A percentile compares a stretch with the other conserved stretches of the same genome.
Evolutionary conservation across 2,329 filamentous ascomycete species (phyloP).

Genomic region (Aulographum hederae): DNA sequence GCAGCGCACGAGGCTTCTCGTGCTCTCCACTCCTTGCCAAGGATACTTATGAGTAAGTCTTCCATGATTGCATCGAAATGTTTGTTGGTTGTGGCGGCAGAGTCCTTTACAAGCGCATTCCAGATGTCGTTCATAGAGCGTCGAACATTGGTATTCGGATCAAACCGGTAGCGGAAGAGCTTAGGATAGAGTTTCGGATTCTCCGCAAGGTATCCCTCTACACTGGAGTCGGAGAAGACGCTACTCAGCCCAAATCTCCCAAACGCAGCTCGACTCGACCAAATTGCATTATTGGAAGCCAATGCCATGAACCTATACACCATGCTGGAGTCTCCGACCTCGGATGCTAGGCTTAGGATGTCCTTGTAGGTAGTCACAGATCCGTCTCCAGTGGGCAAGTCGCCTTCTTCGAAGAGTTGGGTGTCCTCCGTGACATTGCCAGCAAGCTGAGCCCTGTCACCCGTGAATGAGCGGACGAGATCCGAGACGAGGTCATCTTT

Average conservation of each 20-base stretch:
- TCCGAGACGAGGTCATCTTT: slow-evolving; percentile 74
- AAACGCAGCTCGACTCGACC: slow-evolving; percentile 93
- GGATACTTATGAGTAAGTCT: slow-evolving; percentile 68
- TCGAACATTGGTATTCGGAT: slow-evolving; percentile 85
- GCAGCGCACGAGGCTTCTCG: slow-evolving; percentile 85
- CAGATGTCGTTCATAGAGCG: slow-evolving; percentile 96
- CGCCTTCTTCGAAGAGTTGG: slow-evolving; percentile 81
- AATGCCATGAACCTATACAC: slow-evolving; percentile 98
- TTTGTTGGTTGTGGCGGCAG: slow-evolving; percentile 53
- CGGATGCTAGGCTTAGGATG: slow-evolving; percentile 85
- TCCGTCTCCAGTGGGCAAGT: slow-evolving; percentile 75
- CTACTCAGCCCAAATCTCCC: slow-evolving; percentile 83
- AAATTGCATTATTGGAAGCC: slow-evolving; percentile 87
- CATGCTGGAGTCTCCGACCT: slow-evolving; percentile 89
- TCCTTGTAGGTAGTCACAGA: slow-evolving; percentile 94
- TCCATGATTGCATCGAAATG: slow-evolving; percentile 82
- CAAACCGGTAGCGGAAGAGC: slow-evolving; percentile 83
- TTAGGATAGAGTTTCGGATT: slow-evolving; percentile 94
- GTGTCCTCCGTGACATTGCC: slow-evolving; percentile 79
- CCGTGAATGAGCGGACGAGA: slow-evolving; percentile 72
- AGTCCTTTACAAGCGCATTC: slow-evolving; percentile 86
- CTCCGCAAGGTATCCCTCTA: slow-evolving; percentile 47
- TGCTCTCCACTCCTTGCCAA: slow-evolving; percentile 85
- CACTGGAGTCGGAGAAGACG: slow-evolving; percentile 69
- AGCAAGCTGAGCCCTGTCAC: slow-evolving; percentile 47